A percentile compares a stretch with the other conserved stretches of the same genome.
Evolutionary conservation across 208 protist genomes (phyloP).

Genomic region (Tritrichomonas foetus): DNA sequence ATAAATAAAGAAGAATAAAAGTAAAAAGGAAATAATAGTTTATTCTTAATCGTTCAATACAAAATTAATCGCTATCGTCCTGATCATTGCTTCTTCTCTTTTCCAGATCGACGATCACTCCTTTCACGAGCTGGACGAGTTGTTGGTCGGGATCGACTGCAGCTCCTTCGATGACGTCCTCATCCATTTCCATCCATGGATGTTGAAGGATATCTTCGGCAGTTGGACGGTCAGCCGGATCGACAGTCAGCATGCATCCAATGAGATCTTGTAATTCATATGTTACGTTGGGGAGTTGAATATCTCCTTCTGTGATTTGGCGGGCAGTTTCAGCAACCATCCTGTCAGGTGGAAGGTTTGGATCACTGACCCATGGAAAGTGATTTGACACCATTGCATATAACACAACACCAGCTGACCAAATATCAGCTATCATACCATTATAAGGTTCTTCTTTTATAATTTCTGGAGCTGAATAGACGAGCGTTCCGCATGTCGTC

Average conservation of each 20-base stretch:
- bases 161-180: not conserved
- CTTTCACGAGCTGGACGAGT: not conserved
- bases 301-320: not conserved
- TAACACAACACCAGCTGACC: not conserved
- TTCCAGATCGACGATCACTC: not conserved
- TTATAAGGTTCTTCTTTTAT: not conserved
- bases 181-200: not conserved
- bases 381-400: not conserved
- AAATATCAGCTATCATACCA: slow-evolving; percentile 5
- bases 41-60: too few relatives aligned
- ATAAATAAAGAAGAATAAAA: too few relatives aligned
- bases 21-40: too few relatives aligned
- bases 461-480: slow-evolving; percentile 14
- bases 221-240: not conserved
- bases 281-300: not conserved
- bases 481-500: not conserved
- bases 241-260: not conserved
- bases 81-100: not conserved
- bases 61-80: too few relatives aligned
- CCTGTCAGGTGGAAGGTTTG: not conserved
- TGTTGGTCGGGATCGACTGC: not conserved
- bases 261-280: not conserved
- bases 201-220: not conserved
- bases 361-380: not conserved
- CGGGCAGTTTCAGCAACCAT: not conserved